phyloP scores from a whole-genome alignment of 495 filamentous ascomycete species.

The Chaetomidium leptoderma region DNA sequence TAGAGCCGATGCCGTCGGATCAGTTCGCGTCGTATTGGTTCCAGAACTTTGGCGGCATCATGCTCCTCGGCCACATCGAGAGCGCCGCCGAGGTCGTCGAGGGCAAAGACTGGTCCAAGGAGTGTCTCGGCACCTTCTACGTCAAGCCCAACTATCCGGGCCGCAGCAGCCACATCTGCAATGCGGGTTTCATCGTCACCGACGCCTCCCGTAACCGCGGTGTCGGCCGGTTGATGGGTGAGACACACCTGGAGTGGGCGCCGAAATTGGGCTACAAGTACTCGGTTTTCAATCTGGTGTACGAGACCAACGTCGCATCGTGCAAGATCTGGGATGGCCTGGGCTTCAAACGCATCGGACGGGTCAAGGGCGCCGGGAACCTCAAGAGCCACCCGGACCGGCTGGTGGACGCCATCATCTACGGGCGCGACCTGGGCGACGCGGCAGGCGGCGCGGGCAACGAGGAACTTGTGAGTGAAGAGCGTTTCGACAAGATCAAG shows the following conservation, averaged over 20 bases:
- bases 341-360: constrained; percentile 96
- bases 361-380: constrained; percentile 81
- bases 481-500: constrained; percentile 96
- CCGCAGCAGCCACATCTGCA: constrained; percentile 92
- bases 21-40: constrained; percentile 92
- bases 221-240: constrained; percentile 89
- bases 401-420: constrained; percentile 92
- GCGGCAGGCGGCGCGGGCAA: constrained; percentile 45
- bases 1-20: constrained; percentile 66
- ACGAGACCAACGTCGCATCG: constrained; percentile 94
- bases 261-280: constrained; percentile 92
- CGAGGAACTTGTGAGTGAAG: constrained; percentile 89
- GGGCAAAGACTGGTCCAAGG: constrained; percentile 75
- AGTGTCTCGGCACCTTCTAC: constrained; percentile 92
- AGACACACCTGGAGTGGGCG: constrained; percentile 91
- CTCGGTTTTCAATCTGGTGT: constrained; percentile 96
- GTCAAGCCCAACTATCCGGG: constrained; percentile 98
- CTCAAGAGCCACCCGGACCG: constrained; percentile 75
- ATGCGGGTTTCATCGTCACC: constrained; percentile 91
- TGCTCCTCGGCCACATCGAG: constrained; percentile 78
- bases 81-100: constrained; percentile 54
- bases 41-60: constrained; percentile 87
- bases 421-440: constrained; percentile 72
- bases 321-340: constrained; percentile 95
- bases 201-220: constrained; percentile 84